These are phyloP conservation scores for Metarhizium rileyi DNA, from an alignment of 2,329 filamentous ascomycete species.

Conservation along the genomic window DNA sequence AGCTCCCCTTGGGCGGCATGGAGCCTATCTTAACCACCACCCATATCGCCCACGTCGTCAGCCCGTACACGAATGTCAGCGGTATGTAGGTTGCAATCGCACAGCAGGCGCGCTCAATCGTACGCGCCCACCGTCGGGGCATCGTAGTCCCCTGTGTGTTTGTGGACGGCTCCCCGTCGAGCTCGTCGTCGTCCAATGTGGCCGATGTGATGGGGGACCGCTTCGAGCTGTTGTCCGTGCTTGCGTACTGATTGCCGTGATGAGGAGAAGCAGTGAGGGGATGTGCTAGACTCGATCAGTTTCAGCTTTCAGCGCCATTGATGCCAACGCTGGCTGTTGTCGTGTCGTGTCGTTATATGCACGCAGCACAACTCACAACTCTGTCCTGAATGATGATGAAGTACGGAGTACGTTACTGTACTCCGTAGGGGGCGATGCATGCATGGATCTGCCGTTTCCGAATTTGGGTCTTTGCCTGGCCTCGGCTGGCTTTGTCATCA, in stretches of 20 bases:
- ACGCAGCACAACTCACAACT: background rate
- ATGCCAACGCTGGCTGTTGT: background rate
- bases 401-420: too few species aligned
- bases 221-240: background rate
- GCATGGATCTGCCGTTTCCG: too few species aligned
- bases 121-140: conserved; percentile 55
- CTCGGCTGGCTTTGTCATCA: background rate
- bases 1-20: conserved; percentile 38
- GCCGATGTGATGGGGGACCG: background rate
- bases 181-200: conserved; percentile 10
- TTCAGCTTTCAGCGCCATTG: background rate
- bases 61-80: conserved; percentile 75
- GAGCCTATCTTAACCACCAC: conserved; percentile 68
- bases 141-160: conserved; percentile 25
- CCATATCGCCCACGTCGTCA: conserved; percentile 93
- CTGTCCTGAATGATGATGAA: too few species aligned
- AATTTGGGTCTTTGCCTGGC: too few species aligned
- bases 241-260: background rate
- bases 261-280: background rate
- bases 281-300: background rate
- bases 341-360: background rate
- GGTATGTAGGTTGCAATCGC: conserved; percentile 71
- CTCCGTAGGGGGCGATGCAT: background rate
- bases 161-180: conserved; percentile 8
- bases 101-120: conserved; percentile 77